Evolutionary conservation across 352 stramenopile genomes (phyloP), one percentile per base, ranked within the genome.

Genomic region (Phytophthora litchii): DNA sequence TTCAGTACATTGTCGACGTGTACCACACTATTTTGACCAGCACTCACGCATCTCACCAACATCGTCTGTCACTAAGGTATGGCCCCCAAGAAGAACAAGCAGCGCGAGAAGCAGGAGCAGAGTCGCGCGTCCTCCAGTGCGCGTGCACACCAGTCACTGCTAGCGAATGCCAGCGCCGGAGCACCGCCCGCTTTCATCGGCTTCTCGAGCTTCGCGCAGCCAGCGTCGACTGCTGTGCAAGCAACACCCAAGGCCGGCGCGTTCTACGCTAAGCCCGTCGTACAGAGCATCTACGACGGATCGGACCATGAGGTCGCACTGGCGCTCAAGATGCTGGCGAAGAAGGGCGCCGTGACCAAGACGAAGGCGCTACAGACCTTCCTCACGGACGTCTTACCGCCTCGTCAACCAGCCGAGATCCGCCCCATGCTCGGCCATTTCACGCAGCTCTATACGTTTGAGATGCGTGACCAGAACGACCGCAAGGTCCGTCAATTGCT

Each of bases 21-120:
- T 36, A 35, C 62, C 27, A 63, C 41, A 31, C 32, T 14, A 49
- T 4, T 10, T 14, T 2, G 25, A 72, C 57, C 57, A 72, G 27
- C 63, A 72, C 51, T 72, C 63, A 69, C 53, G 4, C 21, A 14
- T 32, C 6, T 40, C 32, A 35, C 37, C 21, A n/a, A n/a, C n/a
- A n/a, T n/a, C n/a, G n/a, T n/a, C n/a, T n/a, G 29, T 41, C 32
- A 52, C 23, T 14, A 29, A 35, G 16, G 5, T 4, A 80, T 80
- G 71, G 47, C 63, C 17, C 77, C 78, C 44, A 89, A 88, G 78
- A 91, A 86, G 64, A 95, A 91, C 75, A 93, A 94, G 67, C 86
- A 95, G 75, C 83, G 83, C 64, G 86, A 95, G 68, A 91, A 91
- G 60, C 79, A 88, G 47, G 86, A 92, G 69, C 80, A 94, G 64